Conservation (phyloP, 257 asterid genomes). For the Capsicum baccatum region DNA sequence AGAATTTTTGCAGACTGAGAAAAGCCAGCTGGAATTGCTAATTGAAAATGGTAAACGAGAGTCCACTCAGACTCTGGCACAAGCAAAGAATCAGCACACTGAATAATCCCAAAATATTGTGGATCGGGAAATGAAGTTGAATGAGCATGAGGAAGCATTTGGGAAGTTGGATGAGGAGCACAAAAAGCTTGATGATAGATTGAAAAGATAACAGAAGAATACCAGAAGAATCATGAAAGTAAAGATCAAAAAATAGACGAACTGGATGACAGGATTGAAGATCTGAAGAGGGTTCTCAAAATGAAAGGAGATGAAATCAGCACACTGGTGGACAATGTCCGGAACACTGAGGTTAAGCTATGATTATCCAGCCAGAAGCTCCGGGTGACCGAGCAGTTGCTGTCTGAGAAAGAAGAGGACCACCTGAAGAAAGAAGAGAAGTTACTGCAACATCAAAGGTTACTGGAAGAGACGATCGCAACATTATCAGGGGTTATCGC, state of each 20-base stretch:
- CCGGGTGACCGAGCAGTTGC: constrained; percentile 76
- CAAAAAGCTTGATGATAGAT: constrained; percentile 49
- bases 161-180: constrained; percentile 54
- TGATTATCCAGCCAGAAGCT: constrained; percentile 85
- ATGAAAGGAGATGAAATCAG: constrained; percentile 81
- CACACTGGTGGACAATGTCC: constrained; percentile 63
- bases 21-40: constrained; percentile 50
- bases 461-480: constrained; percentile 54
- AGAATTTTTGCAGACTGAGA: constrained; percentile 59
- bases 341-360: constrained; percentile 80
- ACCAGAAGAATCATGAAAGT: constrained; percentile 43
- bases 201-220: constrained; percentile 60
- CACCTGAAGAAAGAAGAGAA: constrained; percentile 69
- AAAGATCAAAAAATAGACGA: constrained; percentile 55
- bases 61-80: constrained; percentile 44
- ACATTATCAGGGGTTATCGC: constrained; percentile 48
- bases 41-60: constrained; percentile 61
- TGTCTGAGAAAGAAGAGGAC: constrained; percentile 67
- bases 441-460: constrained; percentile 55
- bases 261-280: constrained; percentile 67
- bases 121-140: constrained; percentile 52
- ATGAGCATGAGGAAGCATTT: constrained; percentile 60
- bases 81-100: constrained; percentile 50
- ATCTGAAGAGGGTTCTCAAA: constrained; percentile 68
- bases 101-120: constrained; percentile 56